Evolutionary conservation across 768 basidiomycete species (phyloP).

Genomic region (Podaxis sp.): DNA sequence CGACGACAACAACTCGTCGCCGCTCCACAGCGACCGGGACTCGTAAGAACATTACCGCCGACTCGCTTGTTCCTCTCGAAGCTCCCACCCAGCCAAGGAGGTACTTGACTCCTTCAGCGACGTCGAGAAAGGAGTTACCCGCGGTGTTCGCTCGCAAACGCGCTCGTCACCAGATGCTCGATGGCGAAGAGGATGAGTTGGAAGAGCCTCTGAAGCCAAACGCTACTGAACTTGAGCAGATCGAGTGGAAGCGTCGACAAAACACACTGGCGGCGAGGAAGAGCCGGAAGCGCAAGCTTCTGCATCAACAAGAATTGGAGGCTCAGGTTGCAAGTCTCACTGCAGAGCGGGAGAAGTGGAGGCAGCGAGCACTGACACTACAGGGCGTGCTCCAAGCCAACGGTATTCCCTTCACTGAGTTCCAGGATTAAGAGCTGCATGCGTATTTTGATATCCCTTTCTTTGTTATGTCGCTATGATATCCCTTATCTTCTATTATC

Average conservation of each 20-base stretch:
- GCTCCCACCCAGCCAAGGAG: conserved; percentile 75
- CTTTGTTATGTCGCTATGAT: conserved; percentile 11
- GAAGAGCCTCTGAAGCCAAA: conserved; percentile 35
- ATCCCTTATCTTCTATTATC: conserved; percentile 1
- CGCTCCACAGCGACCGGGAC: conserved; percentile 58
- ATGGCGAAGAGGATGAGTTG: conserved; percentile 51
- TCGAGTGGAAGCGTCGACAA: conserved; percentile 75
- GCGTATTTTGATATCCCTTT: neutral
- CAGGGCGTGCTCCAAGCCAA: conserved; percentile 41
- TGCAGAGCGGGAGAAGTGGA: conserved; percentile 57
- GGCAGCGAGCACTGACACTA: conserved; percentile 39
- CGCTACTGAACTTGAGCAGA: conserved; percentile 57
- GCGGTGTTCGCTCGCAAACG: conserved; percentile 67
- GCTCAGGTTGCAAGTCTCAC: conserved; percentile 42
- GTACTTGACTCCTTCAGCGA: conserved; percentile 63
- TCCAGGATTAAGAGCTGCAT: conserved; percentile 15
- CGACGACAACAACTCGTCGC: conserved; percentile 23
- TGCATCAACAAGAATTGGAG: conserved; percentile 66
- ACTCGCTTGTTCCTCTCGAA: conserved; percentile 62
- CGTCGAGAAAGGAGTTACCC: conserved; percentile 74
- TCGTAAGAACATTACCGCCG: conserved; percentile 65
- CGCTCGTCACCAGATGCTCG: conserved; percentile 42
- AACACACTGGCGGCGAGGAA: conserved; percentile 82
- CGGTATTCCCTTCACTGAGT: conserved; percentile 19
- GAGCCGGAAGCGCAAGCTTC: conserved; percentile 71